Evolutionary conservation across 208 protist species (phyloP), one percentile per base, ranked within the genome.

Genomic region (Crithidia fasciculata): DNA sequence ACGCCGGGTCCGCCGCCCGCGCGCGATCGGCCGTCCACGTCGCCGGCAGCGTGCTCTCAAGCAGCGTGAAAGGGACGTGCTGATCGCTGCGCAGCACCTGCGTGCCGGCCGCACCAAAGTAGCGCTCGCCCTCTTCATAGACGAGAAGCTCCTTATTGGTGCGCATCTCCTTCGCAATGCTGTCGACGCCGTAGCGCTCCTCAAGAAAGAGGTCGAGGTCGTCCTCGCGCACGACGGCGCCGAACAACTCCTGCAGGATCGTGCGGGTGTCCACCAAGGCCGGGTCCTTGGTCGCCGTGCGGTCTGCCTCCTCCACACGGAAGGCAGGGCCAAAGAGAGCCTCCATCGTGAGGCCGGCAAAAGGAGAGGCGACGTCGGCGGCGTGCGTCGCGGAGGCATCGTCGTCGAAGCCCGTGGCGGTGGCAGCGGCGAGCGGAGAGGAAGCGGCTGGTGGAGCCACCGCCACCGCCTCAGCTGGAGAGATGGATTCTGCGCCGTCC

Each of bases 291-390:
- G 74, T 63, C 8, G 72, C 66, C 37, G 37, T 15, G 2, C 13
- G 40, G 28, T 76, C 69, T n/a, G 44, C 37, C 40, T 79, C 61
- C 18, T 80, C 68, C 19, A 83, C 69, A 12, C 78, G 76, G 59
- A 94, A 91, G 59, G 84, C 72, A n/a, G 82, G 75, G 19, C 89
- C 89, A 69, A 94, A 94, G 12, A 94, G 69, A 44, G 85, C 76
- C 56, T 85, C 57, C 67, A 93, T 78, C 0, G 81, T 74, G 4
- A 86, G 62, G 8, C 36, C 57, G 18, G 65, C 37, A 8, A 62
- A 2, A 13, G 58, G 36, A 1, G 58, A 45, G 8, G 43, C 58
- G 53, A 45, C 55, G 13, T 50, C 74, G 7, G 8, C 59, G 41
- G 58, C n/a, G 16, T 61, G 61, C 3, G 55, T 16, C 7, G 66